phyloP scores from a whole-genome alignment of 2,329 filamentous ascomycete genomes.

The Pseudogymnoascus sp. region DNA sequence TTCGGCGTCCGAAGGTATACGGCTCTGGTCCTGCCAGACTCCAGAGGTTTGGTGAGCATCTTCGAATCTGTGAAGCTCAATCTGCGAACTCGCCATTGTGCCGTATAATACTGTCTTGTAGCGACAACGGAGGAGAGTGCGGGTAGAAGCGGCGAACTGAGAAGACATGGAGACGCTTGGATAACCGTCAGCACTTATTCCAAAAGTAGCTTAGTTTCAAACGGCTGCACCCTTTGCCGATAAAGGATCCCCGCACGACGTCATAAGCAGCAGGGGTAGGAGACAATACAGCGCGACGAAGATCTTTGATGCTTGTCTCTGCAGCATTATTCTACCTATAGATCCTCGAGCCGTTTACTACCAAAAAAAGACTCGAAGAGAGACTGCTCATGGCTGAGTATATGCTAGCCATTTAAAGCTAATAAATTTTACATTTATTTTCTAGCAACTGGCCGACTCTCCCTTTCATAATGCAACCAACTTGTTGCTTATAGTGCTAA shows the following conservation, averaged over 20 bases:
- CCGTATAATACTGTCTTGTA: not conserved
- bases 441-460: not conserved
- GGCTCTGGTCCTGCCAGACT: slow-evolving; percentile 1
- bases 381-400: not conserved
- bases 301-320: not conserved
- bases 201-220: not conserved
- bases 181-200: not conserved
- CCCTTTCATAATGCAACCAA: not conserved
- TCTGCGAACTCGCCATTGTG: slow-evolving; percentile 1
- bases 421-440: not conserved
- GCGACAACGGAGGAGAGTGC: not conserved
- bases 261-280: not conserved
- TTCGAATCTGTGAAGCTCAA: slow-evolving; percentile 1
- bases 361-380: not conserved
- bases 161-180: not conserved
- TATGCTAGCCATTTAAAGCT: not conserved
- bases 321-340: too few relatives aligned
- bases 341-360: not conserved
- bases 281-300: not conserved
- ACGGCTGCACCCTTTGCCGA: not conserved
- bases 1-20: not conserved
- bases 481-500: not conserved
- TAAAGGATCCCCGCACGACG: not conserved
- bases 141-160: slow-evolving; percentile 5
- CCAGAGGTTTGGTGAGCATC: slow-evolving; percentile 1